phyloP scores from a whole-genome alignment of 2,329 filamentous ascomycete genomes.

The Pseudocercospora fuligena region DNA sequence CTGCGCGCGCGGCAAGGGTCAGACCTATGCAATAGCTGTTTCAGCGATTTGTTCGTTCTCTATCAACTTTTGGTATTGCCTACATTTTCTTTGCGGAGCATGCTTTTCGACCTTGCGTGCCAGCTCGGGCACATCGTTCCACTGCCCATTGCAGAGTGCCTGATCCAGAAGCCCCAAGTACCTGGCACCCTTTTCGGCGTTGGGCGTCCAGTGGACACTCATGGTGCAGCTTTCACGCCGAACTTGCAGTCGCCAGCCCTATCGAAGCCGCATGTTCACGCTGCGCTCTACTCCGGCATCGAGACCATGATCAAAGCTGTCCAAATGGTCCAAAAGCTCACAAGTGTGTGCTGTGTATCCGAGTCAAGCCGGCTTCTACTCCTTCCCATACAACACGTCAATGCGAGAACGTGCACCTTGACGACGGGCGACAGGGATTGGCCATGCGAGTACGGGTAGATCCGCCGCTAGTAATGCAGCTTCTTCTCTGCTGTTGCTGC shows the following conservation, averaged over 20 bases:
- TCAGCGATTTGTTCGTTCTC: slow-evolving; percentile 1
- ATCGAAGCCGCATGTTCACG: slow-evolving; percentile 26
- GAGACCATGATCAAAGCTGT: background rate
- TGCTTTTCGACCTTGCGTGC: slow-evolving; percentile 95
- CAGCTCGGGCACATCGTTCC: slow-evolving; percentile 84
- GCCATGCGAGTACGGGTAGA: slow-evolving; percentile 3
- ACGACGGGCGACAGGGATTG: background rate
- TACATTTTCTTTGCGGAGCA: slow-evolving; percentile 84
- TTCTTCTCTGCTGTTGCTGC: background rate
- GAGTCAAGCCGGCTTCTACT: background rate
- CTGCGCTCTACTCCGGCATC: background rate
- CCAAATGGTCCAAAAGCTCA: background rate
- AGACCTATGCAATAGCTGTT: slow-evolving; percentile 44
- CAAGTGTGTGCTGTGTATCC: background rate
- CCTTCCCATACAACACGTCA: background rate
- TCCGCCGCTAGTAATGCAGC: slow-evolving; percentile 10
- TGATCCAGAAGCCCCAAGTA: slow-evolving; percentile 84
- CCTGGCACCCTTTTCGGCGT: slow-evolving; percentile 69
- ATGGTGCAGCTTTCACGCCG: slow-evolving; percentile 27
- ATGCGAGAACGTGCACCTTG: background rate
- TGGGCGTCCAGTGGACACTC: slow-evolving; percentile 34
- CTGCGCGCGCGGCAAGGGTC: slow-evolving; percentile 52
- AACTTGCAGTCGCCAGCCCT: slow-evolving; percentile 20
- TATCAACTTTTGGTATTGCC: slow-evolving; percentile 34
- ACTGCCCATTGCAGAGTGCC: slow-evolving; percentile 85